Evolutionary conservation across 805 yeast genomes (phyloP), one percentile per base, ranked within the genome.

Genomic region (Ogataea ramenticola): DNA sequence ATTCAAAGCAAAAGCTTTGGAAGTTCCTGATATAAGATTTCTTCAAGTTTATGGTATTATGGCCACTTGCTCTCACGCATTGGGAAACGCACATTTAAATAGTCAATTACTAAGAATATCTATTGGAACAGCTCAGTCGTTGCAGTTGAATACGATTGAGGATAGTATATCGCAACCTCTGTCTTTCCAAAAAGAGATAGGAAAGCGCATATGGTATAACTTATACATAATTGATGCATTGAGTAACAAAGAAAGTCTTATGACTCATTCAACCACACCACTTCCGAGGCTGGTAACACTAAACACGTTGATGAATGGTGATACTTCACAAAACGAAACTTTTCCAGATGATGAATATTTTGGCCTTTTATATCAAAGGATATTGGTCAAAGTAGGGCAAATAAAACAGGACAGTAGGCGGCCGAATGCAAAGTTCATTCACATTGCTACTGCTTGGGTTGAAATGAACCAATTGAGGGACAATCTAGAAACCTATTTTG

Each of bases 131-230:
- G 50, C 56, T 4, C 43, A 37, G 27, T 41, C 50, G 9, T 35
- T 56, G 30, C 47, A 49, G 7, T 39, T 50, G 7, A 50, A 53
- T 38, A 24, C 20, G 3, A 32, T 48, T 7, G 44, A 39, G 14
- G 36, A 40, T 16, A 36, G 36, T 12, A 26, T 17, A 8, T 22
- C 31, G 14, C 32, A 32, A 4, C 29, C 41, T 19, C 39, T 49
- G 6, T 42, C 44, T 16, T 53, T 48, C 30, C 48, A 55, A 24
- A 42, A 41, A n/a, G 60, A 56, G 36, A 26, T 56, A 10, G 32
- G 43, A 11, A 56, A 52, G 46, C 43, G 60, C 17, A 39, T 56
- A 3, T 56, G 57, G 52, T 51, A 54, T 41, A 55, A 55, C 39
- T 40, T 56, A 15, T 49, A 53, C 39, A 55, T 56, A 21, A 51